These are phyloP conservation scores for Coniferiporia sulphurascens DNA, from an alignment of 1,284 basidiomycete species.

Conservation along the genomic window DNA sequence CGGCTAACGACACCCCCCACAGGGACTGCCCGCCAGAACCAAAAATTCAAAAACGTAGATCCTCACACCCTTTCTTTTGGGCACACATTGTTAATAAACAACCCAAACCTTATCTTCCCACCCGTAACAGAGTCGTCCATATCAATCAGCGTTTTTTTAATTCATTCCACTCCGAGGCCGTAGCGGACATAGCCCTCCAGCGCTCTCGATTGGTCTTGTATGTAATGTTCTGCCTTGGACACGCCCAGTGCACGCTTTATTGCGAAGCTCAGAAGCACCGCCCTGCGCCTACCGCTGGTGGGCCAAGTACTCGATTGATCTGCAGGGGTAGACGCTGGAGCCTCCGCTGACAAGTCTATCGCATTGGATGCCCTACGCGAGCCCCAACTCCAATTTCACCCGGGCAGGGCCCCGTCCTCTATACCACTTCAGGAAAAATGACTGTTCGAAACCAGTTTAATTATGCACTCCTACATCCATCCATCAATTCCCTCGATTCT, in stretches of 20 bases:
- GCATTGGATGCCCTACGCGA: too few species aligned
- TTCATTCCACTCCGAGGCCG: neutral
- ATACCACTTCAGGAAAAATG: too few species aligned
- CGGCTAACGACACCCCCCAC: neutral
- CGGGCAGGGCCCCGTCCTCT: too few species aligned
- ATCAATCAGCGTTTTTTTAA: neutral
- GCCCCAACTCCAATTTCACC: too few species aligned
- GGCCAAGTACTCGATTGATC: neutral
- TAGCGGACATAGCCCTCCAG: neutral
- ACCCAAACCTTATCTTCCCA: neutral
- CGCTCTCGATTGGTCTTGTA: neutral
- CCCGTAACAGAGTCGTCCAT: neutral
- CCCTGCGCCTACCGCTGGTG: neutral
- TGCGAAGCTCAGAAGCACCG: neutral
- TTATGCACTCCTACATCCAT: neutral
- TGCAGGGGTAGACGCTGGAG: neutral
- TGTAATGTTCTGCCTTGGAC: neutral
- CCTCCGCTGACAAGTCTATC: too few species aligned
- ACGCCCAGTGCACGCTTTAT: neutral
- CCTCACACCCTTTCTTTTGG: neutral
- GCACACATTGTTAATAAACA: neutral
- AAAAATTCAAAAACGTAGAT: slow-evolving; percentile 10
- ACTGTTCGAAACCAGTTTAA: neutral
- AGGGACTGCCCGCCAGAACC: neutral
- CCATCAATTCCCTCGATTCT: neutral